Percentiles rank a stretch among this genome's conserved stretches.
Evolutionary conservation across 768 basidiomycete genomes (phyloP).

Genomic region (Rhodosporidiobolus odoratus): DNA sequence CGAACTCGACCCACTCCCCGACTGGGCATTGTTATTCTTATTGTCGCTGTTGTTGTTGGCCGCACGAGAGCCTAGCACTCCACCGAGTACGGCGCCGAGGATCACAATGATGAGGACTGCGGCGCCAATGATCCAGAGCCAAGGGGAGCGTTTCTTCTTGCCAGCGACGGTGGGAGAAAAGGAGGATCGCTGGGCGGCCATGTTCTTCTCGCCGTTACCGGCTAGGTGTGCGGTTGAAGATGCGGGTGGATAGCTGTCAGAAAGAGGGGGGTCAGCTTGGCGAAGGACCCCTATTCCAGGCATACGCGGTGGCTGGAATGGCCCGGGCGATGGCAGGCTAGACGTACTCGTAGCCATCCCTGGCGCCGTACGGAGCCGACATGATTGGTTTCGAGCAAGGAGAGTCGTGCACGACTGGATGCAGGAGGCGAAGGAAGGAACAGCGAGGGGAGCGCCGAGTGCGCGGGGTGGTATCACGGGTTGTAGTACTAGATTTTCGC

Average conservation of each 20-base stretch:
- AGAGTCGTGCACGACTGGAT: background rate
- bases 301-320: background rate
- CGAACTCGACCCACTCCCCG: background rate
- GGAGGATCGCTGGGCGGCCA: background rate
- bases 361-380: background rate
- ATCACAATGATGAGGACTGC: constrained; percentile 17
- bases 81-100: constrained; percentile 37
- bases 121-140: constrained; percentile 14
- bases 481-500: background rate
- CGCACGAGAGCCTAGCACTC: constrained; percentile 33
- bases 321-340: background rate
- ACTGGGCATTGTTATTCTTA: background rate
- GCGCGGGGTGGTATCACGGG: background rate
- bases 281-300: too few species aligned
- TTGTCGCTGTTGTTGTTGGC: constrained; percentile 17
- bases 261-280: background rate
- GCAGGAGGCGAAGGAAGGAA: background rate
- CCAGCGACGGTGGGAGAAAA: background rate
- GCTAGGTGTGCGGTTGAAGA: background rate
- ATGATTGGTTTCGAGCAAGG: background rate
- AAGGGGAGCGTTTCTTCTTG: background rate
- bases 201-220: background rate
- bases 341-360: background rate
- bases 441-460: background rate
- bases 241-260: background rate